A percentile compares a stretch with the other conserved stretches of the same genome.
Evolutionary conservation across 139 green algal genomes (phyloP).

Genomic region (Haematococcus lacustris): DNA sequence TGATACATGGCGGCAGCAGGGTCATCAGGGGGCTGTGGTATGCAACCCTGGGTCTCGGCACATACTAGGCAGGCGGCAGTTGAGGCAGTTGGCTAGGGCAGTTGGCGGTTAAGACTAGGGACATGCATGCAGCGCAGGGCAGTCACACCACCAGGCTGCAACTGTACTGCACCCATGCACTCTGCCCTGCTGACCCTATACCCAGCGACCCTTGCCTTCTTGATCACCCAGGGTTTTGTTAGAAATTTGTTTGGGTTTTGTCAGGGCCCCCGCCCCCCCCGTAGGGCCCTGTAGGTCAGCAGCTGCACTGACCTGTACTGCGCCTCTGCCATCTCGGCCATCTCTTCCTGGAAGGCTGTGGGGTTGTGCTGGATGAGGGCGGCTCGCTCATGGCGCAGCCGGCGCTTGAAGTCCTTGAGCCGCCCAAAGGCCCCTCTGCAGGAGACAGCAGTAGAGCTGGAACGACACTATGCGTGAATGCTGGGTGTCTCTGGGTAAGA

Average conservation of each 20-base stretch:
- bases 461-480: no score
- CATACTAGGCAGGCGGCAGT: background rate
- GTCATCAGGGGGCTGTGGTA: no score
- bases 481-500: no score
- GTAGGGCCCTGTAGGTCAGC: no score
- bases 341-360: constrained; percentile 11
- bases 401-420: background rate
- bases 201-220: background rate
- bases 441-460: no score
- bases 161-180: background rate
- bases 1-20: no score
- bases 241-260: no score
- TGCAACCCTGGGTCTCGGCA: background rate
- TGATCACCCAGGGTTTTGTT: background rate
- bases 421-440: constrained; percentile 10
- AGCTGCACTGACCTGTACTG: constrained; percentile 5
- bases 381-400: background rate
- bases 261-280: no score
- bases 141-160: background rate
- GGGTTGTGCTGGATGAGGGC: constrained; percentile 13
- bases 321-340: constrained; percentile 9
- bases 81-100: background rate
- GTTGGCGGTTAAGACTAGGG: background rate
- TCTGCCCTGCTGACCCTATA: background rate
- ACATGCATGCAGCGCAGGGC: background rate